These are phyloP conservation scores for Ogataea corticis DNA, from an alignment of 805 yeast genomes.

Conservation along the genomic window DNA sequence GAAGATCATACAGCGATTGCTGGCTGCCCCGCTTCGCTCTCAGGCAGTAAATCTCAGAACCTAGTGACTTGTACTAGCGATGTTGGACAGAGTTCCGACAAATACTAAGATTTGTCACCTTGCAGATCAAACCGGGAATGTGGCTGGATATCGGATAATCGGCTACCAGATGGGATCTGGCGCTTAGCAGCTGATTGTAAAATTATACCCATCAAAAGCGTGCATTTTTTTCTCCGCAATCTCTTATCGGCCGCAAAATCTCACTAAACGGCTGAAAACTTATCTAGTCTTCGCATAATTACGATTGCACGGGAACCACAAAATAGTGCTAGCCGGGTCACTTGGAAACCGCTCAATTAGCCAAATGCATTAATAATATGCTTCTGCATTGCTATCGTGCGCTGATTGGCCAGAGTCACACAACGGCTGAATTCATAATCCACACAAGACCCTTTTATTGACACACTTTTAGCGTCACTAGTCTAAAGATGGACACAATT, in stretches of 20 bases:
- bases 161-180: not conserved
- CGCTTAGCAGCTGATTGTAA: not conserved
- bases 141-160: not conserved
- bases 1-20: too few species aligned
- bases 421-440: not conserved
- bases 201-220: too few species aligned
- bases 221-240: not conserved
- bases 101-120: too few species aligned
- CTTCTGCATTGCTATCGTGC: not conserved
- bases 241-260: not conserved
- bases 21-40: too few species aligned
- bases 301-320: not conserved
- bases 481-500: not conserved
- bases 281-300: too few species aligned
- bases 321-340: not conserved
- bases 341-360: not conserved
- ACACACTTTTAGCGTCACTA: not conserved
- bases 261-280: conserved; percentile 1
- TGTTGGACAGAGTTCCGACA: too few species aligned
- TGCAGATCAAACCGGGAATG: not conserved
- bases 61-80: too few species aligned
- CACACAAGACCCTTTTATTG: conserved; percentile 1
- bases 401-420: conserved; percentile 5
- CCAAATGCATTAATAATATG: conserved; percentile 1
- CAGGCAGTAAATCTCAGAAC: too few species aligned